Evolutionary conservation across 805 yeast species (phyloP).

Genomic region (Saccharomycopsis sp.): DNA sequence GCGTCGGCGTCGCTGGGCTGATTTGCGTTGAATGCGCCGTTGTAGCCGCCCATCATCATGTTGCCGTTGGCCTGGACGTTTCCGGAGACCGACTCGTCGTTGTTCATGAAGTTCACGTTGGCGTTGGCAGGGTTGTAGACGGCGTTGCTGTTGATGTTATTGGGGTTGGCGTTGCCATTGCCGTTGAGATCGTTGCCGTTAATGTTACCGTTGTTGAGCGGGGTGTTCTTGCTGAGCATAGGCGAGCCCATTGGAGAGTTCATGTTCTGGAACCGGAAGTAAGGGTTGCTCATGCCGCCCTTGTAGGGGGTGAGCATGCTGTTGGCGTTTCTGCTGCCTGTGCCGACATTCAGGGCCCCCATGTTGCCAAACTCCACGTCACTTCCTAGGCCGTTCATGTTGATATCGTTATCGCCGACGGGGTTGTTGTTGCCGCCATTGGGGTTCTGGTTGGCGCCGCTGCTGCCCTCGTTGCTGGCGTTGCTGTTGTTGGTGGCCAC

Average conservation of each 20-base stretch:
- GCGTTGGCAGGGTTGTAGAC: background rate
- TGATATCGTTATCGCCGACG: background rate
- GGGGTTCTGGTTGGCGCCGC: background rate
- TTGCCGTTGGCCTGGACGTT: background rate
- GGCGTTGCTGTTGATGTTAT: background rate
- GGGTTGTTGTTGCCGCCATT: background rate
- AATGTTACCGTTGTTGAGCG: background rate
- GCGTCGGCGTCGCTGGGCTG: background rate
- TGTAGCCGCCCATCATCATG: background rate
- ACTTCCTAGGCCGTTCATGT: background rate
- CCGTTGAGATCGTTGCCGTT: background rate
- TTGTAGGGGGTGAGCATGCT: background rate
- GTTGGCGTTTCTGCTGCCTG: no score
- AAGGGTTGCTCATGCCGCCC: background rate
- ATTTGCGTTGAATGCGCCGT: background rate
- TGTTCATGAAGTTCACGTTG: background rate
- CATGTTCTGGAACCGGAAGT: background rate
- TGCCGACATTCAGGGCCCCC: background rate
- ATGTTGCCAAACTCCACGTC: background rate
- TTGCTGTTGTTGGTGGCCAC: conserved; percentile 6
- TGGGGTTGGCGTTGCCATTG: background rate
- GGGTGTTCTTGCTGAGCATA: background rate
- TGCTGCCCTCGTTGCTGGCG: background rate
- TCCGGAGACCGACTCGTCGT: background rate
- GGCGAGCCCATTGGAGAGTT: background rate